Evolutionary conservation across 2,329 filamentous ascomycete species (phyloP), one percentile per base, ranked within the genome.

Genomic region (Byssothecium circinans): DNA sequence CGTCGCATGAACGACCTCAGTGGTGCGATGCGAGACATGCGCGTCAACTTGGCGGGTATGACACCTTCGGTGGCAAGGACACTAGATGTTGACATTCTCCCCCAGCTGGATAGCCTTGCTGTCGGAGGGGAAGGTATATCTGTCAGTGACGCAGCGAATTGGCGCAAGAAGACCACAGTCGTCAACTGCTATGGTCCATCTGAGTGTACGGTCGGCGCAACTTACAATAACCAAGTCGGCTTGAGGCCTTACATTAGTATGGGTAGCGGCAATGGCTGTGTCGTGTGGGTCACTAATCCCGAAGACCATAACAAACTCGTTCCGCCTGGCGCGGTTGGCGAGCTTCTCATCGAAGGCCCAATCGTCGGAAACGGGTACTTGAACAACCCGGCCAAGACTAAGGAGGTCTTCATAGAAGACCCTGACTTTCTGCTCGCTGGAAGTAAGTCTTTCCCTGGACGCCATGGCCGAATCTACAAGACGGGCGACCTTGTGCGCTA

Each of bases 261-360:
- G 59, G 71, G 71, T 6, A 62, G 62, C 19, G 65, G 65, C 7
- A 63, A 64, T 8, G 70, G 68, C 8, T 64, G 62, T 38, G 53
- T 58, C 0, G 57, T 62, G 2, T 78, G 74, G 73, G 56, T 79
- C 15, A 65, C 72, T 1, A 69, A 78, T 27, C 70, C 73, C 1
- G 50, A 58, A 10, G 55, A 75, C 15, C 65, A 69, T 30, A 64
- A 75, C 45, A 64, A 62, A 32, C 58, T 70, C 2, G 65, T 70
- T 1, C 68, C 69, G 0, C 49, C 68, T 8, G 68, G 83, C 1
- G 64, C 61, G 4, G 67, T 68, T 41, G 69, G 68, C 14, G 83
- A 86, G 58, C 69, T 86, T 2, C 74, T 84, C 3, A 78, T 86
- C 27, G 81, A 85, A 55, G 81, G 82, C 0, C 79, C 80, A 0